Evolutionary conservation across 371 early-diverging fungal species (phyloP).

Genomic region (Syncephalis plumigaleata): DNA sequence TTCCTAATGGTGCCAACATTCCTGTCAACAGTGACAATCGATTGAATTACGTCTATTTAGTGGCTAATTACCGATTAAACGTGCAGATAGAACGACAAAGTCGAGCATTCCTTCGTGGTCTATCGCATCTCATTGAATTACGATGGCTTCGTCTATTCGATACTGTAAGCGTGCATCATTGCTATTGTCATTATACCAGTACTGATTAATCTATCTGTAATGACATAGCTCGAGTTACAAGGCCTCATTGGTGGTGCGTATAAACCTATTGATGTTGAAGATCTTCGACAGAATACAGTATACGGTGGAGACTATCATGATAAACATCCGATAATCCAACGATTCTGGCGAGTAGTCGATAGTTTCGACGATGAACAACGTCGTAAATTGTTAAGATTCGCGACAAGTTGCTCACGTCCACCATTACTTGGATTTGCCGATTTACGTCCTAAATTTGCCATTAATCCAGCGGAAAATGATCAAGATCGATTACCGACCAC

Average conservation of each 20-base stretch:
- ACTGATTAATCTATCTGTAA: background rate
- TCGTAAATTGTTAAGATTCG: slow-evolving; percentile 65
- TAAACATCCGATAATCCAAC: slow-evolving; percentile 43
- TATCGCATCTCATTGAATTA: slow-evolving; percentile 54
- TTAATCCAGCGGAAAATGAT: slow-evolving; percentile 45
- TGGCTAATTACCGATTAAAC: slow-evolving; percentile 62
- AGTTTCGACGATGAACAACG: slow-evolving; percentile 45
- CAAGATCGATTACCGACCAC: slow-evolving; percentile 56
- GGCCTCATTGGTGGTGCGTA: slow-evolving; percentile 72
- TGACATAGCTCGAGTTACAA: slow-evolving; percentile 66
- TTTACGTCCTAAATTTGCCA: slow-evolving; percentile 54
- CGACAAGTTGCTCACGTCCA: slow-evolving; percentile 81
- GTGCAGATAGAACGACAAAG: slow-evolving; percentile 70
- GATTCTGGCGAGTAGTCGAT: slow-evolving; percentile 72
- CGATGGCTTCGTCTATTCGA: slow-evolving; percentile 73
- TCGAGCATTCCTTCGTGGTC: slow-evolving; percentile 63
- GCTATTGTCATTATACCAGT: too few species aligned
- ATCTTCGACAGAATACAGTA: slow-evolving; percentile 56
- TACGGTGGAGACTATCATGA: slow-evolving; percentile 62
- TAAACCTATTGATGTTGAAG: slow-evolving; percentile 54
- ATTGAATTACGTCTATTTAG: slow-evolving; percentile 61
- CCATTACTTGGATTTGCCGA: slow-evolving; percentile 83
- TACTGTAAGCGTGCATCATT: slow-evolving; percentile 24
- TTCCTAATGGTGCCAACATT: slow-evolving; percentile 52
- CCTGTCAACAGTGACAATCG: slow-evolving; percentile 72